Conservation (phyloP, 768 basidiomycete species). For the Rhizopogon roseolus region DNA sequence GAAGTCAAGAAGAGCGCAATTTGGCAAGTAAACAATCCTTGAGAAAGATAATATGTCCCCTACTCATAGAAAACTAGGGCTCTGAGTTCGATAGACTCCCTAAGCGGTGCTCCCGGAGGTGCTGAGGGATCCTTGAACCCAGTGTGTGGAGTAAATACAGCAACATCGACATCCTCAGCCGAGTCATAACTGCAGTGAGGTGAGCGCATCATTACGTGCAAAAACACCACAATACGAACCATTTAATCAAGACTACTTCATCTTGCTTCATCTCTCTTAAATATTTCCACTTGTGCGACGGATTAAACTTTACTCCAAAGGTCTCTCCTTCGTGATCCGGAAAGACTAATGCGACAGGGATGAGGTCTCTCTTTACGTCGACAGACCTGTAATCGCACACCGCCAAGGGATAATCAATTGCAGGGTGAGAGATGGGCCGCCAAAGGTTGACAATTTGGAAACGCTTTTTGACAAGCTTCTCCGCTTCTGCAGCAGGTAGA, state of each 20-base stretch:
- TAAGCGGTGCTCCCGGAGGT: conserved; percentile 40
- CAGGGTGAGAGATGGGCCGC: conserved; percentile 47
- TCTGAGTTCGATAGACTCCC: conserved; percentile 60
- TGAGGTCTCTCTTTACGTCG: conserved; percentile 34
- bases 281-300: conserved; percentile 51
- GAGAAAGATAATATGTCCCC: conserved; percentile 6
- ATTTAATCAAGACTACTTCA: conserved; percentile 50
- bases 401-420: conserved; percentile 46
- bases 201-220: background rate
- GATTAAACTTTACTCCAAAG: conserved; percentile 38
- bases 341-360: conserved; percentile 41
- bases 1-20: background rate
- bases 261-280: conserved; percentile 41
- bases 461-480: conserved; percentile 38
- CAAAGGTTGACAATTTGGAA: conserved; percentile 62
- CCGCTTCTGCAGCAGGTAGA: conserved; percentile 41
- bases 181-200: conserved; percentile 32
- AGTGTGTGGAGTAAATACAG: conserved; percentile 59
- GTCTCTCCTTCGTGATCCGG: conserved; percentile 52
- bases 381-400: conserved; percentile 49
- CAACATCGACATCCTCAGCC: conserved; percentile 40
- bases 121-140: conserved; percentile 53
- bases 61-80: conserved; percentile 60
- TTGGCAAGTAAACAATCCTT: background rate
- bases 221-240: conserved; percentile 22